Evolutionary conservation across 2,329 filamentous ascomycete genomes (phyloP).

Genomic region (Ilyonectria destructans): DNA sequence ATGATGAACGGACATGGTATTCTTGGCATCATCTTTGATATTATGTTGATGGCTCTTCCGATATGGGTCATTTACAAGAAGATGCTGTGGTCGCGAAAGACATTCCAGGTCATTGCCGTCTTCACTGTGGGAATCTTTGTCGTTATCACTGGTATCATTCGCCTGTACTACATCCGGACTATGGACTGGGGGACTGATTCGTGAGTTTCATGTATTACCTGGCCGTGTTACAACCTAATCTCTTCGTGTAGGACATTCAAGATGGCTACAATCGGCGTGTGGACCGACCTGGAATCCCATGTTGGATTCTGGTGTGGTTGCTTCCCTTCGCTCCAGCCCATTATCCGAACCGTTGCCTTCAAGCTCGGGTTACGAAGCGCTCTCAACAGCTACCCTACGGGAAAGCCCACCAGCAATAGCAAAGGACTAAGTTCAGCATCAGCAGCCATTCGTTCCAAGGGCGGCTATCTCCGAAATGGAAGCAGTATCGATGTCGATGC

Average conservation of each 20-base stretch:
- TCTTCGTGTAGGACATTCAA: conserved; percentile 53
- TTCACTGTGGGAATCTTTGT: conserved; percentile 58
- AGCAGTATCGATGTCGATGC: conserved; percentile 23
- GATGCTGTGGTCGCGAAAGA: conserved; percentile 54
- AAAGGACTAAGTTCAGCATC: conserved; percentile 17
- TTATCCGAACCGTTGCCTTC: conserved; percentile 51
- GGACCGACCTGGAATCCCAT: conserved; percentile 61
- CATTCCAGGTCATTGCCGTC: conserved; percentile 55
- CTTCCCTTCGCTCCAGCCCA: conserved; percentile 58
- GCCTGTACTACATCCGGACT: conserved; percentile 55
- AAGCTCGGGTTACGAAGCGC: conserved; percentile 29
- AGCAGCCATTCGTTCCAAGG: conserved; percentile 17
- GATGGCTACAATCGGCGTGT: conserved; percentile 55
- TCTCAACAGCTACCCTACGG: conserved; percentile 25
- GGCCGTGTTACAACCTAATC: neutral
- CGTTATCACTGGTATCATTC: conserved; percentile 56
- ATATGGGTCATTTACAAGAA: conserved; percentile 57
- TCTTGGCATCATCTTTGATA: conserved; percentile 54
- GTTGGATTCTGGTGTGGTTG: conserved; percentile 62
- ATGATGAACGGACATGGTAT: conserved; percentile 28
- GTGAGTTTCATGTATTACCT: conserved; percentile 46
- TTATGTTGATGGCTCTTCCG: conserved; percentile 54
- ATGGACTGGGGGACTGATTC: conserved; percentile 51
- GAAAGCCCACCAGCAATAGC: conserved; percentile 14
- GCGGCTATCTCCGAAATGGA: conserved; percentile 20